phyloP scores from a whole-genome alignment of 495 filamentous ascomycete species.

The Xylaria bambusicola region DNA sequence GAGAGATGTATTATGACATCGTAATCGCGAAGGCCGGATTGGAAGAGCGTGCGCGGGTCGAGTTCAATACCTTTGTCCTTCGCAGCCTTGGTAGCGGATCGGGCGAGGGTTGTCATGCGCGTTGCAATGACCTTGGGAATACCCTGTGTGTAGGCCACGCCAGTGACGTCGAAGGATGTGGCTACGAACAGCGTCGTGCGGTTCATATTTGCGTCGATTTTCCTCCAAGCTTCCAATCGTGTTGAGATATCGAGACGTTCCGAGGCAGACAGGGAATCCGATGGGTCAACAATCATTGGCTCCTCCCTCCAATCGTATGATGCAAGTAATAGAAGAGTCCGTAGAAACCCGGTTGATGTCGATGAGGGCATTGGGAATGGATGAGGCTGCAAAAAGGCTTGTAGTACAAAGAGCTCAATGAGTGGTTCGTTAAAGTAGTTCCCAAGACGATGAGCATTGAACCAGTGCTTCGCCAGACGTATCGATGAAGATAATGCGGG shows the following conservation, averaged over 20 bases:
- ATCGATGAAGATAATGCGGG: constrained; percentile 81
- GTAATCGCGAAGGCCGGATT: constrained; percentile 68
- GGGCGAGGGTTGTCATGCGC: constrained; percentile 78
- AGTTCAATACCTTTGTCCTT: constrained; percentile 59
- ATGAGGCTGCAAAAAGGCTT: constrained; percentile 76
- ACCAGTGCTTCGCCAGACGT: constrained; percentile 89
- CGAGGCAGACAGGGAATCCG: constrained; percentile 52
- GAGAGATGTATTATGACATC: constrained; percentile 80
- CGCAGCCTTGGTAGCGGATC: constrained; percentile 64
- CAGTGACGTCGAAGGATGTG: constrained; percentile 73
- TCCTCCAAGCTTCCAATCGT: constrained; percentile 76
- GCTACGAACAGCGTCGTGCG: constrained; percentile 78
- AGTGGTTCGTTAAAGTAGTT: constrained; percentile 76
- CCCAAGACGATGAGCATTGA: constrained; percentile 76
- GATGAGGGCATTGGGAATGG: constrained; percentile 80
- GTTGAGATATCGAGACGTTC: constrained; percentile 64
- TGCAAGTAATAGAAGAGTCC: constrained; percentile 74
- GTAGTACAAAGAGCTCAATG: constrained; percentile 75
- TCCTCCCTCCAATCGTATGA: constrained; percentile 89
- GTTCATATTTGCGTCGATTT: constrained; percentile 86
- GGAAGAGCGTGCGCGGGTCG: constrained; percentile 66
- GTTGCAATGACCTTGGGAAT: constrained; percentile 82
- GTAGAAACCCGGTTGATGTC: constrained; percentile 77
- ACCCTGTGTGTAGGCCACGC: constrained; percentile 71
- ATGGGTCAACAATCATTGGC: constrained; percentile 76